Evolutionary conservation across 495 filamentous ascomycete species (phyloP), one percentile per base, ranked within the genome.

Genomic region (Gamarada debralockiae): DNA sequence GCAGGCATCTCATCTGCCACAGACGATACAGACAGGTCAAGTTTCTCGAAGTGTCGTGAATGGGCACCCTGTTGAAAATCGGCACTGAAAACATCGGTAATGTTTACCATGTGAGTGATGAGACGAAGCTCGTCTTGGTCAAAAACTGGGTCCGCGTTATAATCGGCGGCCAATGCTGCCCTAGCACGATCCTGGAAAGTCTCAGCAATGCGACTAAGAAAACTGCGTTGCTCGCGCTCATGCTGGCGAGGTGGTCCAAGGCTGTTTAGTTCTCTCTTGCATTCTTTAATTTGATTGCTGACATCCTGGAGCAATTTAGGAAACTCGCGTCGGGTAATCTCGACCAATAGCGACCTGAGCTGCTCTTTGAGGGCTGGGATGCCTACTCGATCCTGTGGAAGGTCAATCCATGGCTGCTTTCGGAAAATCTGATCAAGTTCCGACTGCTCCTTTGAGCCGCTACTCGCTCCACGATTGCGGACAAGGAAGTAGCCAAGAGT

Each of bases 401-500:
- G 56, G 5, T 38, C 41, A 12, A 63, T 70, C 81, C 81, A 86
- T 48, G 13, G 50, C 7, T 51, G 20, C 0, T 57, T 33, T 9
- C 47, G 31, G 52, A 77, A 78, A 51, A 74, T 67, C n/a, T 29
- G 55, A 15, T 58, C 43, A 4, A 60, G 39, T 20, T 76, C 67
- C 22, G 71, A 58, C 12, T 73, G 69, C 31, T 57, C 54, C 40
- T 57, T 57, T 37, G 47, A 38, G 24, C 48, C 21, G 38, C 29
- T 21, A 29, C 39, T 51, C 25, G 25, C 25, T 3, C 77, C 73
- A 14, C 71, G 71, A 61, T 84, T 86, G 2, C 73, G 68, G 1
- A 87, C 73, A 7, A 83, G 34, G 38, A 69, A 73, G 64, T 77
- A 86, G 0, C 84, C 83, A 7, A 84, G 74, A 7, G 64, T 67